phyloP scores from a whole-genome alignment of 2,329 filamentous ascomycete species.

The Elsinoe fawcettii region DNA sequence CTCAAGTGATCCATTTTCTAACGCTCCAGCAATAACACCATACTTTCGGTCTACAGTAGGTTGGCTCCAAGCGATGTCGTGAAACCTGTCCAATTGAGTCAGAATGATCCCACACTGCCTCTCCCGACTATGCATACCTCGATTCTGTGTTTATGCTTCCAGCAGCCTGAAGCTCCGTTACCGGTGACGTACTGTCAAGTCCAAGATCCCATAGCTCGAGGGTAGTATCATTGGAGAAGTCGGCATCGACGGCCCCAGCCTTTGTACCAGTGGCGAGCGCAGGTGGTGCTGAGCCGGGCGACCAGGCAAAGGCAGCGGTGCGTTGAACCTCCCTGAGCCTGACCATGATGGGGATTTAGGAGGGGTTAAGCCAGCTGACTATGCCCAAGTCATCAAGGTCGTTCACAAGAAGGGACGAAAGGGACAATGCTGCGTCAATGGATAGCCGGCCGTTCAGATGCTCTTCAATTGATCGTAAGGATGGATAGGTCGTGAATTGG shows the following conservation, averaged over 20 bases:
- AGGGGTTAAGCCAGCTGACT: conserved; percentile 11
- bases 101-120: conserved; percentile 19
- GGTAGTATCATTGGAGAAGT: conserved; percentile 96
- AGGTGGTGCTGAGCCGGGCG: conserved; percentile 67
- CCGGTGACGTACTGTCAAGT: conserved; percentile 66
- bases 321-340: conserved; percentile 91
- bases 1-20: conserved; percentile 89
- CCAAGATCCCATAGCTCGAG: conserved; percentile 93
- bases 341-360: conserved; percentile 58
- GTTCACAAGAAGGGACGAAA: conserved; percentile 15
- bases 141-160: conserved; percentile 81
- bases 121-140: conserved; percentile 49
- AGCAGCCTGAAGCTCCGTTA: conserved; percentile 76
- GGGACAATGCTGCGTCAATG: background rate
- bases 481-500: conserved; percentile 1
- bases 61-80: conserved; percentile 91
- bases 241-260: conserved; percentile 88
- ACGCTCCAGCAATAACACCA: conserved; percentile 87
- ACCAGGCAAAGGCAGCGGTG: conserved; percentile 97
- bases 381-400: conserved; percentile 6
- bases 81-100: conserved; percentile 59
- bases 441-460: background rate
- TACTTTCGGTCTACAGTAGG: conserved; percentile 68
- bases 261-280: conserved; percentile 88
- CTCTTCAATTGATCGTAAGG: background rate